Evolutionary conservation across 2,329 filamentous ascomycete species (phyloP).

Genomic region (Colletotrichum sp.): DNA sequence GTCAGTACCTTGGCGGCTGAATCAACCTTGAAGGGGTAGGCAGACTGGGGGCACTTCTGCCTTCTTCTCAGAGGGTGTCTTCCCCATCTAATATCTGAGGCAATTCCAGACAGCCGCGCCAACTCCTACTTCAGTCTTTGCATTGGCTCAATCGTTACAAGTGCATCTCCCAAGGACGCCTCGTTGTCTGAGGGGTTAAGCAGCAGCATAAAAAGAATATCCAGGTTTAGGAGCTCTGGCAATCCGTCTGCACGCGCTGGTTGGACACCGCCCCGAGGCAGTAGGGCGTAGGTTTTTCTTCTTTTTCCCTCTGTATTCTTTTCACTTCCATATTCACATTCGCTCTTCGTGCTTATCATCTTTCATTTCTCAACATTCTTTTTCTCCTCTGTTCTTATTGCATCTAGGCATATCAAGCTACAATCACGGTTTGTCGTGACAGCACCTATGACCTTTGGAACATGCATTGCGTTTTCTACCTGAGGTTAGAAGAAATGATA

Average conservation of each 20-base stretch:
- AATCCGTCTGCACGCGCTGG: background rate
- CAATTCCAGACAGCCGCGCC: background rate
- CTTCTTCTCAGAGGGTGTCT: background rate
- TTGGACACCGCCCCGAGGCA: background rate
- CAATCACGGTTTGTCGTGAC: rapidly evolving
- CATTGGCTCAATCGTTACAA: rapidly evolving
- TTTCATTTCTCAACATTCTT: too few species aligned
- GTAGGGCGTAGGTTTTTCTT: background rate
- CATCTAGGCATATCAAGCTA: too few species aligned
- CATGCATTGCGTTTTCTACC: rapidly evolving
- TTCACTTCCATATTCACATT: too few species aligned
- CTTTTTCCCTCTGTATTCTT: background rate
- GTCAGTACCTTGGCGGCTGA: background rate
- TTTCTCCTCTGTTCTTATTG: too few species aligned
- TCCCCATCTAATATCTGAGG: background rate
- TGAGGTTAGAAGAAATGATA: too few species aligned
- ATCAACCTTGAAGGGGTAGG: background rate
- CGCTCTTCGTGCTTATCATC: too few species aligned
- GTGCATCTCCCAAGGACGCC: background rate
- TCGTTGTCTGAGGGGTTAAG: background rate
- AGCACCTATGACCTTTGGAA: too few species aligned
- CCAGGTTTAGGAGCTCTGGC: background rate
- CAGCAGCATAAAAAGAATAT: background rate
- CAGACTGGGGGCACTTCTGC: background rate
- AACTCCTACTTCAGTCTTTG: background rate